Percentiles rank a stretch among this genome's conserved stretches.
These are phyloP conservation scores for Pyrenula massariospora DNA, from an alignment of 495 filamentous ascomycete species.

Conservation along the genomic window DNA sequence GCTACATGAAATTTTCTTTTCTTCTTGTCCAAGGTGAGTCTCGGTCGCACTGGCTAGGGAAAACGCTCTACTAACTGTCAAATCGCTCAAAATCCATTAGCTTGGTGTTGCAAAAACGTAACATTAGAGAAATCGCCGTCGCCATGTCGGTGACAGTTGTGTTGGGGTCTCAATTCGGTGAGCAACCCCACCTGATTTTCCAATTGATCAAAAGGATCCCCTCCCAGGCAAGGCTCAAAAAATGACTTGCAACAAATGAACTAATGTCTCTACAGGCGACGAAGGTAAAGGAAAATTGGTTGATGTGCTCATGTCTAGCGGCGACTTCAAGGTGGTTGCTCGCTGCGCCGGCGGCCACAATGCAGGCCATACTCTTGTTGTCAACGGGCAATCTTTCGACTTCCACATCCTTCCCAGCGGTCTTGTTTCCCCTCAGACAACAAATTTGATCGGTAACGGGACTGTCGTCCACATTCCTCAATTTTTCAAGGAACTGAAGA, in stretches of 20 bases:
- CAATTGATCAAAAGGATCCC: too few relatives aligned
- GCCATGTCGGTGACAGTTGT: background rate
- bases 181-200: too few relatives aligned
- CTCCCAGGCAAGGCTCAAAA: too few relatives aligned
- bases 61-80: background rate
- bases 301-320: constrained; percentile 49
- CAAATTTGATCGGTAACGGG: constrained; percentile 79
- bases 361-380: constrained; percentile 48
- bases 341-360: constrained; percentile 62
- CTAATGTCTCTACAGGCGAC: constrained; percentile 31
- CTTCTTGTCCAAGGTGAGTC: background rate
- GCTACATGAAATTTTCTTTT: background rate
- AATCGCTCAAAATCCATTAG: background rate
- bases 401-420: constrained; percentile 61
- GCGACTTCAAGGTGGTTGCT: constrained; percentile 35
- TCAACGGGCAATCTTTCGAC: constrained; percentile 47
- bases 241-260: too few relatives aligned
- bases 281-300: constrained; percentile 69
- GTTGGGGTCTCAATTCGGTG: background rate
- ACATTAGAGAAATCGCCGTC: background rate
- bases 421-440: constrained; percentile 54
- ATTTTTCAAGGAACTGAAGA: constrained; percentile 78
- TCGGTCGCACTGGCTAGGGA: background rate
- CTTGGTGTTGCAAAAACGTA: background rate
- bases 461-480: constrained; percentile 74